Base-by-base conservation (phyloP, 177 flowering plant genomes). In the Vitis hybrid region DNA sequence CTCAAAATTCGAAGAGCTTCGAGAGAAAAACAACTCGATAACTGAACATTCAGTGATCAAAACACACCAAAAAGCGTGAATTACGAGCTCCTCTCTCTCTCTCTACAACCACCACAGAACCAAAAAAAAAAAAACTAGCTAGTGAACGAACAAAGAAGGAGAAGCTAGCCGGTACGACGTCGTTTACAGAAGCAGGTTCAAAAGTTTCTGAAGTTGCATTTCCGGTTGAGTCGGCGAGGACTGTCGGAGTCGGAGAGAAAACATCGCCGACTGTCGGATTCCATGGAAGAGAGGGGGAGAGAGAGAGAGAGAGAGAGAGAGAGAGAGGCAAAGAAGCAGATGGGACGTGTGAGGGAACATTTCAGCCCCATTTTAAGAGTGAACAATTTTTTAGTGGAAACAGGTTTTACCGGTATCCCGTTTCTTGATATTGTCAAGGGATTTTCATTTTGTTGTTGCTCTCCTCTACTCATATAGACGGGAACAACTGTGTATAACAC, bases 281-380 rank as follows among this genome's bases (percentile, higher is more conserved):
- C 71, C 71, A 68, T 58, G 56, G n/a, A 54, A 27, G 17, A 3
- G n/a, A 61, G 19, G 62, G 57, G 2, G 30, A 27, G 32, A 35
- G 27, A 27, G 32, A 35, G 18, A 18, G 18, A 18, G 56, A 71
- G 49, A 32, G 62, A 72, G 40, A 64, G 70, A 64, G 68, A 66
- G 63, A 61, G 60, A 62, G 55, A 46, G 46, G 67, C 64, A 60
- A 13, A 50, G 80, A 72, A 11, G 52, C 24, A 27, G 77, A 77
- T 77, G 75, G 51, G 82, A 81, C 79, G 78, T 74, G 66, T 68
- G 82, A 76, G 57, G 67, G 77, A 70, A 76, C 77, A 79, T 66
- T 76, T 66, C 79, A 79, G 75, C 54, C 72, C 80, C 68, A 60
- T 69, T 70, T 58, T 70, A 55, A 72, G 72, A 66, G 72, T 65